These are phyloP conservation scores for Aspergillus texensis DNA, from an alignment of 2,329 filamentous ascomycete genomes.

Conservation along the genomic window DNA sequence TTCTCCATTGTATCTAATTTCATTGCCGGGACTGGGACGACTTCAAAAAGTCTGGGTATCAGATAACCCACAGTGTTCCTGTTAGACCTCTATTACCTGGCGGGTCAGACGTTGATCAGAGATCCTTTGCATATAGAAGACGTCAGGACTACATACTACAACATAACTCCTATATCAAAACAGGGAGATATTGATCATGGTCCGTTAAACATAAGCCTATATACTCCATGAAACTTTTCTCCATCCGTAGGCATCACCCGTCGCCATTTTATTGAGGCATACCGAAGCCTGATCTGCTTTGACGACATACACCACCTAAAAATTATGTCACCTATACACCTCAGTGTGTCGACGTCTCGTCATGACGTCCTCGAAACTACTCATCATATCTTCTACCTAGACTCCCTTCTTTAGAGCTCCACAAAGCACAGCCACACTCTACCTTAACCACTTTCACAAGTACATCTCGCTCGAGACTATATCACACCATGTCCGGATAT, in stretches of 20 bases:
- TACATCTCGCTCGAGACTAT: not conserved
- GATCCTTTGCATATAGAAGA: not conserved
- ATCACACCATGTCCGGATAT: not conserved
- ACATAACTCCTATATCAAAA: not conserved
- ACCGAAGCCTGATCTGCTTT: not conserved
- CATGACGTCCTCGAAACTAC: not conserved
- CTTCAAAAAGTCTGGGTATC: no score
- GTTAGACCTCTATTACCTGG: no score
- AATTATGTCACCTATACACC: not conserved
- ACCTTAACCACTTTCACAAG: not conserved
- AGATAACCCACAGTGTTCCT: no score
- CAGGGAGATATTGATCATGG: not conserved
- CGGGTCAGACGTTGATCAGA: rapidly evolving
- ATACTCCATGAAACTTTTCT: no score
- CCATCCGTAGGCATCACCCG: not conserved
- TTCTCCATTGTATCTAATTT: no score
- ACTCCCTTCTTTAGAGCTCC: not conserved
- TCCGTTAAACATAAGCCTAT: no score
- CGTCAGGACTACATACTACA: not conserved
- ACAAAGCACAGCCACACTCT: not conserved
- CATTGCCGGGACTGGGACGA: no score
- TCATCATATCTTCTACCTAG: not conserved
- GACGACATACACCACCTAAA: not conserved
- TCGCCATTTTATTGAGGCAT: not conserved
- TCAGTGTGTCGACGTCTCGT: not conserved